Conservation (phyloP, 768 basidiomycete genomes). For the Pisolithus albus region DNA sequence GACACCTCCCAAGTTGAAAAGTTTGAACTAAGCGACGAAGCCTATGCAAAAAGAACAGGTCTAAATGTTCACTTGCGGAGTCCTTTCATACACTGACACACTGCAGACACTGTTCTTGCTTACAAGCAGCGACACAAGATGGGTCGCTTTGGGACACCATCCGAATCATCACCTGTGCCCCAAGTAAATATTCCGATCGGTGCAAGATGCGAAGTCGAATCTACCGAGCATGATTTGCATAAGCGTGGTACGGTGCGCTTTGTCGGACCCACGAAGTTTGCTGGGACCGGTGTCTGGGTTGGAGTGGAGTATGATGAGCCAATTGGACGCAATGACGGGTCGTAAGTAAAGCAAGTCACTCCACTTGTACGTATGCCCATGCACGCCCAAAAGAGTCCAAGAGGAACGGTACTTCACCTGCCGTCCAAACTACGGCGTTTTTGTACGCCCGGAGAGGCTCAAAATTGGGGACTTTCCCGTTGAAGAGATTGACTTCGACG, state of each 20-base stretch:
- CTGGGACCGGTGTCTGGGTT: slow-evolving; percentile 66
- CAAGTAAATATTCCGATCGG: slow-evolving; percentile 54
- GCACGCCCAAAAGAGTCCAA: slow-evolving; percentile 51
- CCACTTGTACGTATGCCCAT: background rate
- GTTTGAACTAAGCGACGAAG: slow-evolving; percentile 78
- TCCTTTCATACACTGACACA: slow-evolving; percentile 2
- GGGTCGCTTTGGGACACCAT: slow-evolving; percentile 73
- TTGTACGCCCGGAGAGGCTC: slow-evolving; percentile 80
- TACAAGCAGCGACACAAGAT: slow-evolving; percentile 85
- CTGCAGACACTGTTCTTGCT: slow-evolving; percentile 75
- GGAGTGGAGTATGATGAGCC: slow-evolving; percentile 96
- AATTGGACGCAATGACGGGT: slow-evolving; percentile 91
- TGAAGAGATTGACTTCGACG: slow-evolving; percentile 68
- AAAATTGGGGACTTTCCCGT: slow-evolving; percentile 82
- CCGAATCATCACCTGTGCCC: slow-evolving; percentile 26
- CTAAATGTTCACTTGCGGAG: background rate
- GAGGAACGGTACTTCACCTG: slow-evolving; percentile 85
- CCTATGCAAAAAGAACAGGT: slow-evolving; percentile 81
- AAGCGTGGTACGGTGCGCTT: slow-evolving; percentile 85
- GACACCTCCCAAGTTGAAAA: slow-evolving; percentile 87
- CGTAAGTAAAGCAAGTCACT: slow-evolving; percentile 46
- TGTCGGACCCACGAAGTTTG: slow-evolving; percentile 75
- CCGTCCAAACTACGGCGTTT: slow-evolving; percentile 69
- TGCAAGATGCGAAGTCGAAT: slow-evolving; percentile 79
- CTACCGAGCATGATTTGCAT: slow-evolving; percentile 55